Percentiles rank a stretch among this genome's conserved stretches.
Conservation (phyloP, 306 rosid genomes). For the Vicia faba region DNA sequence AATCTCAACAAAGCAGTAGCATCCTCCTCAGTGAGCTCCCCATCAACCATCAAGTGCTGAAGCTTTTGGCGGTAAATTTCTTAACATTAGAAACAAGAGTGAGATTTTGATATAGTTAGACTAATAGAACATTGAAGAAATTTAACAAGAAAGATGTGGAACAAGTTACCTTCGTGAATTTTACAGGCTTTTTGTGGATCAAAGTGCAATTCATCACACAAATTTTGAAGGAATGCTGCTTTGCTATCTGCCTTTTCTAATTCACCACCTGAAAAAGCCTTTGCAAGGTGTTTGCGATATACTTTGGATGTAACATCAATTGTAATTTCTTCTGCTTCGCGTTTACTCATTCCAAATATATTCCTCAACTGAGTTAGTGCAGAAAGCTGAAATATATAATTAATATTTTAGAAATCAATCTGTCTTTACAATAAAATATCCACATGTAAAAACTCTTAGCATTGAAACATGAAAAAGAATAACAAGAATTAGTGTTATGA, state of each 20-base stretch:
- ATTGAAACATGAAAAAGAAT: constrained; percentile 2
- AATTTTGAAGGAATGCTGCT: constrained; percentile 89
- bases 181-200: constrained; percentile 86
- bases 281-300: constrained; percentile 78
- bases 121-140: constrained; percentile 13
- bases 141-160: constrained; percentile 7
- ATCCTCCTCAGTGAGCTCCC: constrained; percentile 76
- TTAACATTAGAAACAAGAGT: constrained; percentile 38
- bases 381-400: constrained; percentile 56
- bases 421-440: constrained; percentile 10
- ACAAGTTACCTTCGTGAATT: constrained; percentile 80
- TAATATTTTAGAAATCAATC: constrained; percentile 11
- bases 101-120: constrained; percentile 34
- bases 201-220: constrained; percentile 83
- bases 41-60: constrained; percentile 81
- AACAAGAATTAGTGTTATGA: background rate
- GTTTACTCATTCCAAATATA: constrained; percentile 89
- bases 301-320: constrained; percentile 78
- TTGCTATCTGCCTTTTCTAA: constrained; percentile 90
- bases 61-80: constrained; percentile 98
- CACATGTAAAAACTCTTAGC: background rate
- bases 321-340: constrained; percentile 77
- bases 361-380: constrained; percentile 80
- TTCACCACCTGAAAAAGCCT: constrained; percentile 69
- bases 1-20: constrained; percentile 82